Percentiles rank a stretch among this genome's conserved stretches.
phyloP scores from a whole-genome alignment of 495 filamentous ascomycete genomes.

The Aeminium ludgeri region DNA sequence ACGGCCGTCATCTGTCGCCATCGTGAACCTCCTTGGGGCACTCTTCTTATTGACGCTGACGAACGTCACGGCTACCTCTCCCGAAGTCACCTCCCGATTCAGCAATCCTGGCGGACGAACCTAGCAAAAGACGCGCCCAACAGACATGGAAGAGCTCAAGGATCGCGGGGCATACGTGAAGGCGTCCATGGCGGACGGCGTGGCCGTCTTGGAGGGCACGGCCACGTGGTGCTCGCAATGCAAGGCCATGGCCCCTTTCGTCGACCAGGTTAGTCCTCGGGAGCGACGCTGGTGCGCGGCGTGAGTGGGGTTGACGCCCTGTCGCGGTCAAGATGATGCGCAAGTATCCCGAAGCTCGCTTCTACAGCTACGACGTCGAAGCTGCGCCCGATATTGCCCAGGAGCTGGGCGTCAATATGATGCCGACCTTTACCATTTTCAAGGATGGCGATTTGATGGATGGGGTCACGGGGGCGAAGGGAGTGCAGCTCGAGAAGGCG shows the following conservation, averaged over 20 bases:
- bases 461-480: slow-evolving; percentile 15
- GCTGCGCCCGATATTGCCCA: slow-evolving; percentile 16
- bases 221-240: slow-evolving; percentile 17
- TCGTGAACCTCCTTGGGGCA: too few species aligned
- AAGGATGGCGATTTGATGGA: slow-evolving; percentile 19
- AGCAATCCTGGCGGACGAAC: too few species aligned
- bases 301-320: too few species aligned
- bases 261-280: slow-evolving; percentile 3
- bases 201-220: slow-evolving; percentile 19
- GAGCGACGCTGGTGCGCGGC: background rate
- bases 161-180: slow-evolving; percentile 14
- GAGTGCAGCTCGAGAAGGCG: slow-evolving; percentile 14
- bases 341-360: slow-evolving; percentile 17
- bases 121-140: background rate
- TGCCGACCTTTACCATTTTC: slow-evolving; percentile 21
- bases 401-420: slow-evolving; percentile 16
- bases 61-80: too few species aligned
- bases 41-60: too few species aligned
- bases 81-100: too few species aligned
- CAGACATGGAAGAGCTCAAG: slow-evolving; percentile 10
- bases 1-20: too few species aligned
- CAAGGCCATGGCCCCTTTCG: slow-evolving; percentile 19
- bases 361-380: slow-evolving; percentile 19
- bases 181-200: slow-evolving; percentile 16
- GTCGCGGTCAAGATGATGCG: slow-evolving; percentile 10